Evolutionary conservation across 306 rosid species (phyloP), one percentile per base, ranked within the genome.

Genomic region (Citrullus colocynthis): DNA sequence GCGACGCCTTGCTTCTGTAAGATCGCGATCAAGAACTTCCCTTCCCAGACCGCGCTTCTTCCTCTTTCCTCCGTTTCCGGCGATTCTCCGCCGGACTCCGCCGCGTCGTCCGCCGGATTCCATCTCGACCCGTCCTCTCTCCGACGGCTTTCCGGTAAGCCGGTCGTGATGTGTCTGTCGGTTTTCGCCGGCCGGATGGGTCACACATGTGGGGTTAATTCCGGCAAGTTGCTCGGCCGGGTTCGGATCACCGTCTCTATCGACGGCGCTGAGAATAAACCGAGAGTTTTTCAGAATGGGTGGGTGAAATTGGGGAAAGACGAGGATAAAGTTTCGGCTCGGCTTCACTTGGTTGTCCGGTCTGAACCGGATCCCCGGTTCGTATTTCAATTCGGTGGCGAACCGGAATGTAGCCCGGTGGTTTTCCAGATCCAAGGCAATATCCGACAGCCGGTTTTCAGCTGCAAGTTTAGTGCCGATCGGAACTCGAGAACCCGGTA

Each of bases 401-500:
- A 95, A 77, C 98, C 98, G 84, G 98, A 95, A 82, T 90, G 97
- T 39, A 92, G 97, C 71, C 98, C 97, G 0, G 98, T 95, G 41
- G 90, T 95, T 80, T 95, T 84, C 9, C 97, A 90, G 90, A 86
- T 92, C 89, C 98, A 89, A 57, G 97, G 85, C 78, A 90, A 88
- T 80, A 87, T 88, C 49, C 83, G 88, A 20, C 98, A 95, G 76
- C 98, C 98, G 16, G 98, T 95, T 76, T 87, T 95, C 34, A 92
- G 98, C 80, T 89, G 95, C 89, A 92, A 90, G 83, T 95, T 95
- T 83, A 95, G 97, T 58, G 95, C 97, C 0, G 98, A 94, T 77
- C 88, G 98, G 24, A 94, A 89, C 74, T 85, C 90, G 9, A 90
- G 98, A 88, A 84, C 85, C 44, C 77, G 97, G 98, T 93, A 6